phyloP scores from a whole-genome alignment of 139 green algal species.

The Coelastrella sp. region DNA sequence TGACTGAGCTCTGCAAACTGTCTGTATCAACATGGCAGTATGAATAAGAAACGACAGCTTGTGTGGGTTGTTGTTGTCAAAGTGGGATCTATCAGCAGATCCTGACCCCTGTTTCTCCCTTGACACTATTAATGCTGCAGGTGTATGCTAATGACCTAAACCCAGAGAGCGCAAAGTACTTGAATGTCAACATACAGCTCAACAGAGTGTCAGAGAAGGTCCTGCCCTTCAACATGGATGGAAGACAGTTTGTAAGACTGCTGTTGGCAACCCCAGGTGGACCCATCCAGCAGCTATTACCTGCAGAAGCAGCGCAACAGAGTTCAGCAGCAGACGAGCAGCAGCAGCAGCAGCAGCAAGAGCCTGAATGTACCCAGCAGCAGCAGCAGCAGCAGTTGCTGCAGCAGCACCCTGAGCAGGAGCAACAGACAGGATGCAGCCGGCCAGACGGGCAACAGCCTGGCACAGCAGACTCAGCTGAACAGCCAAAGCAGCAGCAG shows the following conservation, averaged over 20 bases:
- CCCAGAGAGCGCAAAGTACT: conserved; percentile 81
- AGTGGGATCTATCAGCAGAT: no score
- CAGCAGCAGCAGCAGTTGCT: conserved; percentile 29
- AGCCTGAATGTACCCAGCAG: neutral
- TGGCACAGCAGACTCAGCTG: no score
- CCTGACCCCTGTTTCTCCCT: no score
- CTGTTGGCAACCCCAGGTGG: conserved; percentile 54
- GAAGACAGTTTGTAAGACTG: conserved; percentile 77
- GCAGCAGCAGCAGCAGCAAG: conserved; percentile 4
- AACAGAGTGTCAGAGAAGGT: conserved; percentile 77
- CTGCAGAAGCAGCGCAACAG: conserved; percentile 39
- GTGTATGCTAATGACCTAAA: conserved; percentile 99
- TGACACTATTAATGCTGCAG: no score
- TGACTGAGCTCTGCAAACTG: no score
- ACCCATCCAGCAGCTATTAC: conserved; percentile 31
- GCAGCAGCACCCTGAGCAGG: conserved; percentile 26
- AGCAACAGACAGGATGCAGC: no score
- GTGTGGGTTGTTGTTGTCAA: no score
- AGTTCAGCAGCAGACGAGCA: neutral
- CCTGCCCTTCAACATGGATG: conserved; percentile 82
- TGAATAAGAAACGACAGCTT: neutral
- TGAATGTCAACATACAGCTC: conserved; percentile 81
- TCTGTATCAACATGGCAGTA: neutral
- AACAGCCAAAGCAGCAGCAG: conserved; percentile 24
- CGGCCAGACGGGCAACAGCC: no score